phyloP scores from a whole-genome alignment of 257 asterid genomes.

The Osmanthus fragrans region DNA sequence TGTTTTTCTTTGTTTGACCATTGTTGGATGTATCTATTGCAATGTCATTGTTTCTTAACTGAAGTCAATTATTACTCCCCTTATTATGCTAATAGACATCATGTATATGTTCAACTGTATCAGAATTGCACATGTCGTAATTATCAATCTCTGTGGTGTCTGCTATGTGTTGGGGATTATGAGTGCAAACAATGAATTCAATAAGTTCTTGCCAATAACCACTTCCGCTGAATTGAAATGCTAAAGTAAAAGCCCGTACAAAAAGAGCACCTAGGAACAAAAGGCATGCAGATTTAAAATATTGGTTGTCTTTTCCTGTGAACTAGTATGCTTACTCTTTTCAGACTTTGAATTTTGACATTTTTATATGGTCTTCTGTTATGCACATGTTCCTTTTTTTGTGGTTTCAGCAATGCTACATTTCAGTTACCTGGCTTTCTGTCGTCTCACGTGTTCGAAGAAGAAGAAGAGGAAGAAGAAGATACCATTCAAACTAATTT shows the following conservation, averaged over 20 bases:
- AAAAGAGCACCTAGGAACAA: not conserved
- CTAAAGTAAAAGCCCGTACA: not conserved
- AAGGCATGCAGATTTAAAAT: constrained; percentile 18
- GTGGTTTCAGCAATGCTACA: constrained; percentile 59
- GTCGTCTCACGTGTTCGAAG: constrained; percentile 41
- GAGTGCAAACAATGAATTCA: not conserved
- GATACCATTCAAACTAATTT: constrained; percentile 40
- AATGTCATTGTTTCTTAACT: constrained; percentile 14
- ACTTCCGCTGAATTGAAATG: not conserved
- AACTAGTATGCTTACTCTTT: not conserved
- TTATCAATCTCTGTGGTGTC: constrained; percentile 1
- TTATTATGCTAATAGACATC: not conserved
- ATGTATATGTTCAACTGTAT: constrained; percentile 5
- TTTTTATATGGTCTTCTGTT: constrained; percentile 20
- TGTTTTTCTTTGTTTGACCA: too few species aligned
- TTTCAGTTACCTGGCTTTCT: constrained; percentile 63
- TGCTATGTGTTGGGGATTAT: constrained; percentile 13
- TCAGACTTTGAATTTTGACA: constrained; percentile 4
- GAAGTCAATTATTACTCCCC: not conserved
- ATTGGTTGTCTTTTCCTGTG: constrained; percentile 11
- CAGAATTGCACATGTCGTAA: not conserved
- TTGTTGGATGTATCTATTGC: not conserved
- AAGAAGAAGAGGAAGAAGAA: constrained; percentile 57
- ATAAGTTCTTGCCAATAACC: not conserved
- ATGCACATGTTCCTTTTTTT: constrained; percentile 15